phyloP scores from a whole-genome alignment of 441 rosid species.

The Populus hybrid region DNA sequence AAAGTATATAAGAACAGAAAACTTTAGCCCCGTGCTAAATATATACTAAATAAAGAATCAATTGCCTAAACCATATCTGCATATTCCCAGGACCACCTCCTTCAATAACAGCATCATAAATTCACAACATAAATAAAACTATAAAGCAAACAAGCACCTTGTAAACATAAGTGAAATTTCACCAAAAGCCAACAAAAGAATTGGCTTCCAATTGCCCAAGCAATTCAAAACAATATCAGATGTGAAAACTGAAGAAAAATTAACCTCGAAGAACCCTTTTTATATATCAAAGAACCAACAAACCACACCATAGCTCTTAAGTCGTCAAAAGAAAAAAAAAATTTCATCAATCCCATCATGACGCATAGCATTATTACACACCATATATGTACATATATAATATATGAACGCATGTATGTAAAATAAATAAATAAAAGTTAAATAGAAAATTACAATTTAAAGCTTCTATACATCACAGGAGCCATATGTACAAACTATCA shows the following conservation, averaged over 20 bases:
- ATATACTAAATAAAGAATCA: neutral
- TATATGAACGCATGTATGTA: neutral
- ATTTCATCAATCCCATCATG: neutral
- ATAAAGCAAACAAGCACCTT: neutral
- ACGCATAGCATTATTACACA: neutral
- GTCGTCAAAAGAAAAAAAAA: neutral
- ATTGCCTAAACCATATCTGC: neutral
- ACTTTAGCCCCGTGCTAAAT: neutral
- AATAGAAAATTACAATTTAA: constrained; percentile 11
- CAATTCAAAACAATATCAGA: neutral
- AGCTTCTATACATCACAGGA: constrained; percentile 18
- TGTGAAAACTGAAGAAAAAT: neutral
- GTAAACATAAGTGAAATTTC: neutral
- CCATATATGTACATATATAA: neutral
- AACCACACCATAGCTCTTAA: neutral
- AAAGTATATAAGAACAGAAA: neutral
- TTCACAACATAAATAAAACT: neutral
- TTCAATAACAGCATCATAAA: neutral
- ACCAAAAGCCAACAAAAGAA: neutral
- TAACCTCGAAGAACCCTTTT: neutral
- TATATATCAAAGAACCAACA: neutral
- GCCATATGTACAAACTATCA: constrained; percentile 15
- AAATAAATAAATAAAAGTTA: no score
- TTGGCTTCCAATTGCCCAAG: neutral
- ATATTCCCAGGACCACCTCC: neutral